Evolutionary conservation across 805 yeast species (phyloP), one percentile per base, ranked within the genome.

Genomic region (Metschnikowia colocasiae): DNA sequence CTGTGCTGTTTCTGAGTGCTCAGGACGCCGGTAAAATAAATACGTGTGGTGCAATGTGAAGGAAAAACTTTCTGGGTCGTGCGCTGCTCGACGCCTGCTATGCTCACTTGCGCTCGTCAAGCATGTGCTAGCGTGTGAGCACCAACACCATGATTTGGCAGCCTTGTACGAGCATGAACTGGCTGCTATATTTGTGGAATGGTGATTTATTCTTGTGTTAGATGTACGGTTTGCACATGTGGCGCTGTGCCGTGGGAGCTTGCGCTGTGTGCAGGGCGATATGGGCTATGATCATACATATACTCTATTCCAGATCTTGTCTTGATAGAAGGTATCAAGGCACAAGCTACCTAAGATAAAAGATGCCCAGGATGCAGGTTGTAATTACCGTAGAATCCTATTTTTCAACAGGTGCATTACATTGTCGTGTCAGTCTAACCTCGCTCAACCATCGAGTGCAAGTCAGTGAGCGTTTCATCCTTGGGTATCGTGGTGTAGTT

Each of bases 391-490:
- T n/a, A n/a, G n/a, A 3, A n/a, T 27, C 15, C 16, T n/a, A n/a
- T 29, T 31, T 6, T 20, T 31, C 34, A 16, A 31, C 20, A 15
- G 2, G 20, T 15, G 19, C 5, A 15, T 31, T 15, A 3, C 6
- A 12, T 19, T 33, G 36, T 13, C 23, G 36, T 10, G 20, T 9
- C 9, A 19, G 23, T n/a, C 19, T 39, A 29, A 9, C 42, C 42
- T 27, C 34, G 35, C 37, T 40, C 43, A 22, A 65, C 69, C 40
- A 66, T 55, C 6, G 68, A 62, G 45, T 80, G 79, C 40, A 79
- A 63, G 59, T 79, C 83, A 7, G 82, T 78, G 41, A 71, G 62
- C 4, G 83, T 79, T 45, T 75, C 82, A 48, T 77, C 82, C 58
- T 78, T 79, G 50, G 53, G 58, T 40, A 67, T 54, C 10, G 62